Percentiles rank a stretch among this genome's conserved stretches.
phyloP scores from a whole-genome alignment of 176 grass and related monocot genomes.

The Bromus sterilis region DNA sequence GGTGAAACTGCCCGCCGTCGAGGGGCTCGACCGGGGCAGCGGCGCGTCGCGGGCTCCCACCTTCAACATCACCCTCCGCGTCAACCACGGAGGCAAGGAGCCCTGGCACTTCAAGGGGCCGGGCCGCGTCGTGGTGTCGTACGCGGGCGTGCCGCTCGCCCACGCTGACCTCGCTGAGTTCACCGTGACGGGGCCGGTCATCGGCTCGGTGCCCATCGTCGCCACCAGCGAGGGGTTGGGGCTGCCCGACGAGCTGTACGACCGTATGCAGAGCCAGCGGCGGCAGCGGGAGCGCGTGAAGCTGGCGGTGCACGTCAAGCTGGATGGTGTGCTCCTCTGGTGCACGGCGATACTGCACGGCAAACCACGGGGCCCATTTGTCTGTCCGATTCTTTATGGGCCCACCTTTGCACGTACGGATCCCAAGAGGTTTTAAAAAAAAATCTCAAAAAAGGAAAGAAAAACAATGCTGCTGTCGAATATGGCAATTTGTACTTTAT shows the following conservation, averaged over 20 bases:
- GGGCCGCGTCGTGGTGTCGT: not conserved
- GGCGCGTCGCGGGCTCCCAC: not conserved
- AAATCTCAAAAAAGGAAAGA: too few relatives aligned
- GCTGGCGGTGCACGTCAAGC: not conserved
- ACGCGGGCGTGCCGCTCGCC: slow-evolving; percentile 1
- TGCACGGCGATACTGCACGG: slow-evolving; percentile 1
- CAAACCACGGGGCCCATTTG: not conserved
- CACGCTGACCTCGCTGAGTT: not conserved
- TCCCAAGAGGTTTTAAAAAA: too few relatives aligned
- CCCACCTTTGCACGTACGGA: not conserved
- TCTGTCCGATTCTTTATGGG: not conserved
- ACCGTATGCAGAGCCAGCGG: not conserved
- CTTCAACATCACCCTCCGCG: slow-evolving; percentile 16
- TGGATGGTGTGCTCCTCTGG: not conserved
- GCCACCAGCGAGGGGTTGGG: not conserved
- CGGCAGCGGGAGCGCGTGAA: not conserved
- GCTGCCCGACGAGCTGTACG: not conserved
- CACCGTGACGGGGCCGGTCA: not conserved
- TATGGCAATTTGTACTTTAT: too few relatives aligned
- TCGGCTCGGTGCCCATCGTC: not conserved
- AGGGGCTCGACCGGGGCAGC: not conserved
- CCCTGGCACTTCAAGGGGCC: not conserved
- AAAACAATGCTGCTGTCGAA: too few relatives aligned
- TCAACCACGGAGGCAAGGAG: not conserved
- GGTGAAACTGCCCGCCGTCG: not conserved